Evolutionary conservation across 2,329 filamentous ascomycete species (phyloP).

Genomic region (Trichoderma aggressivum): DNA sequence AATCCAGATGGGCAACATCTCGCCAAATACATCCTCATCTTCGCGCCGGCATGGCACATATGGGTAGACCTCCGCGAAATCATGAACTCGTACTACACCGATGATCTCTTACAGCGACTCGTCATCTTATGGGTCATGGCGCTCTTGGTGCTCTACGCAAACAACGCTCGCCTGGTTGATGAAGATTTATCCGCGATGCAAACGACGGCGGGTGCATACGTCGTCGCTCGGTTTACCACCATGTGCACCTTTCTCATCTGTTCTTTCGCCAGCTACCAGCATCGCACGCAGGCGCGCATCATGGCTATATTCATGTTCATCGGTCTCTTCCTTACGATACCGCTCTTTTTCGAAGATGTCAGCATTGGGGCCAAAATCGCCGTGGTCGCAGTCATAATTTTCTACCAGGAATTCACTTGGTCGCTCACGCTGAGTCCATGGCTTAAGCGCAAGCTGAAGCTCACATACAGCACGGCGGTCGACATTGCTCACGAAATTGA

Average conservation of each 20-base stretch:
- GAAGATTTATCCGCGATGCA: conserved; percentile 43
- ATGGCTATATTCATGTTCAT: conserved; percentile 41
- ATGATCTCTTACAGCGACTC: conserved; percentile 46
- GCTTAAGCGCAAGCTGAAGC: conserved; percentile 40
- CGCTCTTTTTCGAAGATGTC: conserved; percentile 42
- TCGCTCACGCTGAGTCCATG: conserved; percentile 43
- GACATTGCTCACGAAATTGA: conserved; percentile 50
- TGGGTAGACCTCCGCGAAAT: conserved; percentile 49
- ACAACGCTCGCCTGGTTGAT: conserved; percentile 44
- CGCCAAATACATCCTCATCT: conserved; percentile 47
- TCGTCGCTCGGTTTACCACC: conserved; percentile 42
- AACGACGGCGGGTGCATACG: conserved; percentile 44
- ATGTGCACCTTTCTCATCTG: conserved; percentile 40
- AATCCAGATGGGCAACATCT: conserved; percentile 42
- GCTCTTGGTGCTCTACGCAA: conserved; percentile 45
- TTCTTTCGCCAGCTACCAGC: conserved; percentile 46
- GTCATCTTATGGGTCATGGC: conserved; percentile 51
- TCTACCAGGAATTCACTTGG: conserved; percentile 43
- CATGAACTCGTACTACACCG: conserved; percentile 52
- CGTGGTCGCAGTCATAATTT: conserved; percentile 40
- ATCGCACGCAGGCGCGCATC: conserved; percentile 44
- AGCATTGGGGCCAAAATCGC: conserved; percentile 41
- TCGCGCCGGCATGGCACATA: conserved; percentile 48
- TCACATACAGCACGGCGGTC: conserved; percentile 46
- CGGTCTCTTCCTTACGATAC: conserved; percentile 41